Evolutionary conservation across 1,139 yeast genomes (phyloP), one percentile per base, ranked within the genome.

Genomic region (Debaryomycetaceae sp.): DNA sequence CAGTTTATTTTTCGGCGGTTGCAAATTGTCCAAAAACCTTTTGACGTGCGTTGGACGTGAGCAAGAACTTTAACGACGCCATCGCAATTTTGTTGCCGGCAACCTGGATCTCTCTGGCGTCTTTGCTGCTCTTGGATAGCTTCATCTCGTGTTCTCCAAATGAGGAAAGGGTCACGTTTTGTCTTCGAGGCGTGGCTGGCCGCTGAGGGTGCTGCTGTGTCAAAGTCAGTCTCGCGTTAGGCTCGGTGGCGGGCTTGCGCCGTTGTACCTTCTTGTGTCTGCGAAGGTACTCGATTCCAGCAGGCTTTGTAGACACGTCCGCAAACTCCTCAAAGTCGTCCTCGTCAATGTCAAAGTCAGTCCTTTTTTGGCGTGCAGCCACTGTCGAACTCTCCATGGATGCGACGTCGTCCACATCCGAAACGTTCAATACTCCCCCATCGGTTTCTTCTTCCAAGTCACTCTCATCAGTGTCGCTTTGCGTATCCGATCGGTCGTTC

Each of bases 381-480:
- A 27, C 17, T 13, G n/a, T 30, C 9, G 33, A 11, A 17, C 48
- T 43, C 8, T 44, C 49, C 33, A 42, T 35, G 1, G 51, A 48
- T 16, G 37, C 35, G n/a, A 37, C 45, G 30, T 47, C 53, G 22
- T 48, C 53, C 5, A 26, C 42, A 30, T 25, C 29, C 20, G 25
- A 19, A 6, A 34, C 25, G 15, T 42, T 48, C 28, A 48, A 40
- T 29, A 42, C 48, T 29, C 46, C 44, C 9, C 10, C 25, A 31
- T 13, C 36, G 31, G 16, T 31, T 25, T 7, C 30, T 18, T 16
- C 35, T 42, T 53, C 49, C 44, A 55, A 39, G 31, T 57, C 57
- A 29, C 62, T 52, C 10, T 63, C 65, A 35, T 50, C 53, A 12
- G 51, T 46, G 30, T 41, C 47, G 10, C 23, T 23, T 6, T 9